Evolutionary conservation across 148 eudicot genomes (phyloP), one percentile per base, ranked within the genome.

Genomic region (Rhododendron vialii): DNA sequence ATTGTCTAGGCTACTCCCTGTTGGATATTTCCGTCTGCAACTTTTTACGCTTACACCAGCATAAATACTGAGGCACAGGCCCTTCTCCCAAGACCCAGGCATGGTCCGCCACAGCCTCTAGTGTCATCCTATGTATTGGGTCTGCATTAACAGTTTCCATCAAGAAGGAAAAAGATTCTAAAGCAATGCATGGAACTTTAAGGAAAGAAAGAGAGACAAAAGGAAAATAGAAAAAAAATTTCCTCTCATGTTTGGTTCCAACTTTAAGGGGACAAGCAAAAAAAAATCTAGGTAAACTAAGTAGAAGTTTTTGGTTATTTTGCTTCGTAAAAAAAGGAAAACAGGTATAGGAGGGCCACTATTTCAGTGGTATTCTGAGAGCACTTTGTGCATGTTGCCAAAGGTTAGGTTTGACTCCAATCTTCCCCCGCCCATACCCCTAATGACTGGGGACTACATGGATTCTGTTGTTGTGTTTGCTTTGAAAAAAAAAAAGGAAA

Each of bases 31-130:
- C 80, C 47, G 82, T 82, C 63, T 91, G 89, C 87, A 84, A 80
- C 78, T 76, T 88, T 38, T 82, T 90, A 50, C 87, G 90, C 86
- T 95, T 92, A 86, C 99, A 96, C 99, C 99, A 96, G 79, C 99
- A 96, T 55, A 86, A 79, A 87, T 91, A 93, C 48, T 87, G 92
- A 36, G 96, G 96, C 74, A 95, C 88, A 14, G 92, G 95, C 61
- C 96, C 96, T 14, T 94, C 95, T 81, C 93, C 94, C 78, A 94
- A 82, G 80, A 95, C 93, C 99, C 98, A 96, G 1, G 94, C 91
- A 84, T 94, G 96, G 86, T 88, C 92, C 8, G 99, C 92, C 45
- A 92, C 98, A 81, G 78, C 91, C 67, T 89, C 92, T 18, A 96
- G 88, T 4, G 98, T 91, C 89, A 96, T 20, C 87, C 99, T 90